Evolutionary conservation across 495 filamentous ascomycete species (phyloP), one percentile per base, ranked within the genome.

Genomic region (Mycothermus thermophilus): DNA sequence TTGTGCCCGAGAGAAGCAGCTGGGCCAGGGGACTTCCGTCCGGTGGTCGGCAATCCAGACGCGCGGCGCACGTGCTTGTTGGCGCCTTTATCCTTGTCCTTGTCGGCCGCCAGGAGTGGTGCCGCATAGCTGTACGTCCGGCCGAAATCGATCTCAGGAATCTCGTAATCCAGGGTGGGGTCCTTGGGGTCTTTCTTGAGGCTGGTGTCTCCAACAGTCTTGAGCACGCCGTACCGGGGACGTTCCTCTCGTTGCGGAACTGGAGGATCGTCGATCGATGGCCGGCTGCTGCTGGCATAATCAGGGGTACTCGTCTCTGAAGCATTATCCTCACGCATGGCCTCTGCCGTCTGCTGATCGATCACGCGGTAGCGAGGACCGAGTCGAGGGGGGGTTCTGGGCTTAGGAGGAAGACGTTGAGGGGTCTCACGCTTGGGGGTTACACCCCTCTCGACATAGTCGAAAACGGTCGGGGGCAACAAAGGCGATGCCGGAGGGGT

Each of bases 61-160:
- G n/a, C n/a, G n/a, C n/a, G n/a, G n/a, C n/a, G n/a, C n/a, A n/a
- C n/a, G n/a, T n/a, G n/a, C n/a, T n/a, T n/a, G n/a, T n/a, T n/a
- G n/a, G n/a, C n/a, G n/a, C n/a, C n/a, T n/a, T n/a, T n/a, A n/a
- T n/a, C n/a, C n/a, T n/a, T n/a, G n/a, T n/a, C n/a, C 4, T 36
- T 34, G 12, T 46, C 42, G 6, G 8, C 20, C 0, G 37, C 32
- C 4, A 39, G 37, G n/a, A 36, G 8, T 5, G 47, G 46, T 4
- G 57, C 44, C 8, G 61, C 67, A 30, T 80, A 80, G 47, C 80
- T 77, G 36, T 77, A 63, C 1, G 88, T 95, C 12, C 75, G 83
- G 0, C 88, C 88, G 53, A 96, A 96, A 49, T 96, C 80, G 39
- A 96, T 70, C 7, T 61, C 57, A 2, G 85, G 83, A 37, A 92